These are phyloP conservation scores for Brachypodium distachyon DNA, from an alignment of 202 grass and related monocot species.

Conservation along the genomic window DNA sequence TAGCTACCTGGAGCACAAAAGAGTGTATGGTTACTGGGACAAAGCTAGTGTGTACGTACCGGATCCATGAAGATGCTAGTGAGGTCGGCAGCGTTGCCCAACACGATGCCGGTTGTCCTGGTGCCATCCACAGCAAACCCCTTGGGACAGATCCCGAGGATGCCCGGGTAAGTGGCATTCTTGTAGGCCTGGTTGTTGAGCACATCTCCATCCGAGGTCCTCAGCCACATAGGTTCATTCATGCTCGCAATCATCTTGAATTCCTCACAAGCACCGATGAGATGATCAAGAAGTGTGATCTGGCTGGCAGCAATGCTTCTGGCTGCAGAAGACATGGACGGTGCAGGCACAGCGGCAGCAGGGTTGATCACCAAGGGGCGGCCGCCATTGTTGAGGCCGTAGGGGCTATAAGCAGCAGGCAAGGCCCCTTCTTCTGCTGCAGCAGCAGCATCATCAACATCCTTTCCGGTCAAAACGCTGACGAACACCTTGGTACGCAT, in stretches of 20 bases:
- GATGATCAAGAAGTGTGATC: not conserved
- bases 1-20: too few relatives aligned
- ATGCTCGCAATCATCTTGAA: not conserved
- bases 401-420: too few relatives aligned
- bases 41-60: not conserved
- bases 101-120: constrained; percentile 13
- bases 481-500: not conserved
- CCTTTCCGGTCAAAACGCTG: not conserved
- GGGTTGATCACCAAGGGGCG: too few relatives aligned
- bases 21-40: not conserved
- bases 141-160: not conserved
- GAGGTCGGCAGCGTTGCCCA: not conserved
- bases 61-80: constrained; percentile 24
- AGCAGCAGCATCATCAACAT: not conserved
- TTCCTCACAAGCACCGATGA: not conserved
- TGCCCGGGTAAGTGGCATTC: not conserved
- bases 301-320: not conserved
- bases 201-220: not conserved
- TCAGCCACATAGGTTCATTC: constrained; percentile 6
- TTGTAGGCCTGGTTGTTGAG: constrained; percentile 16
- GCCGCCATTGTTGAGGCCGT: too few relatives aligned
- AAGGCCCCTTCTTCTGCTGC: not conserved
- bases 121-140: constrained; percentile 30
- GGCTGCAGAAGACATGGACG: not conserved
- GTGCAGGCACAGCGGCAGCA: not conserved